These are phyloP conservation scores for Rhododendron kiyosumense DNA, from an alignment of 148 eudicot genomes.

Conservation along the genomic window DNA sequence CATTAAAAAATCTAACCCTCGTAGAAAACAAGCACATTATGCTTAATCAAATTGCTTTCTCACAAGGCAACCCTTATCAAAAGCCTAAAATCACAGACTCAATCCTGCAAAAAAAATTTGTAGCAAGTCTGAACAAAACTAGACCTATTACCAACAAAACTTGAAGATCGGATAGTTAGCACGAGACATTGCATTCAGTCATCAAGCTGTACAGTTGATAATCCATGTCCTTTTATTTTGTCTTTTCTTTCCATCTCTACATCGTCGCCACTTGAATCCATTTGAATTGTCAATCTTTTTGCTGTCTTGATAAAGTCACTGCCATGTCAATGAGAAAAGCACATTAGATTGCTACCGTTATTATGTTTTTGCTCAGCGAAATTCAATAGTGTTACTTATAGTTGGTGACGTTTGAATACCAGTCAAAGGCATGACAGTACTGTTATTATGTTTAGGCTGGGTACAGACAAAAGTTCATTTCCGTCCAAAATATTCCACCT, in stretches of 20 bases:
- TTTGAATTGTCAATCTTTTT: constrained; percentile 62
- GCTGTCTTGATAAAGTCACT: constrained; percentile 71
- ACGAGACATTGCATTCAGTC: constrained; percentile 1
- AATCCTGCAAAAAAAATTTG: background rate
- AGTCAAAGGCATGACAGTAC: no score
- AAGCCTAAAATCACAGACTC: background rate
- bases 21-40: background rate
- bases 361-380: background rate
- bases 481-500: background rate
- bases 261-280: constrained; percentile 56
- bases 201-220: constrained; percentile 46
- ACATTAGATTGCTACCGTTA: background rate
- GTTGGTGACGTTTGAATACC: no score
- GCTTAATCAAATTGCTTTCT: constrained; percentile 6
- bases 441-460: background rate
- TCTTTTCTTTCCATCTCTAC: constrained; percentile 21
- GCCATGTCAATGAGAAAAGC: constrained; percentile 18
- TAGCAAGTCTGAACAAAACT: constrained; percentile 1
- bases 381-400: background rate
- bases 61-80: background rate
- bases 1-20: background rate
- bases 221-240: background rate
- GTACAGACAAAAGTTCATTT: background rate
- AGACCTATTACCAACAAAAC: background rate
- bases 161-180: background rate